phyloP scores from a whole-genome alignment of 441 rosid species.

The Brassica hybrid region DNA sequence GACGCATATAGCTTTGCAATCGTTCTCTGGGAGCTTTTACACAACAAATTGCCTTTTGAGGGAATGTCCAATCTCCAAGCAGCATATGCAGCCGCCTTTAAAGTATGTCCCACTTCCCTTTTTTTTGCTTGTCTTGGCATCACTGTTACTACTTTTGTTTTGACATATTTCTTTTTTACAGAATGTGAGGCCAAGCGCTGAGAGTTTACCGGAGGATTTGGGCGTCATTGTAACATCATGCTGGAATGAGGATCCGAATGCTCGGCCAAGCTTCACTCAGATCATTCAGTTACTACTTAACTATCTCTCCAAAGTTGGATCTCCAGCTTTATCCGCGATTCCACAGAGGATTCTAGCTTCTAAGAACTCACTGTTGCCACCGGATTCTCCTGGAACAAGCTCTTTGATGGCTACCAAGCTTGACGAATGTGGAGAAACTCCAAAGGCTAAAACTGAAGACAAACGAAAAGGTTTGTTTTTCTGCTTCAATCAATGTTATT shows the following conservation, averaged over 20 bases:
- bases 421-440: conserved; percentile 58
- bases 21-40: conserved; percentile 64
- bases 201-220: conserved; percentile 62
- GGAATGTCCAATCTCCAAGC: conserved; percentile 82
- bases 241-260: conserved; percentile 75
- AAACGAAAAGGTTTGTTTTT: conserved; percentile 57
- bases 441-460: conserved; percentile 54
- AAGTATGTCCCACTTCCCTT: conserved; percentile 43
- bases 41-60: conserved; percentile 64
- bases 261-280: conserved; percentile 66
- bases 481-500: conserved; percentile 71
- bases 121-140: not conserved
- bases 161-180: conserved; percentile 34
- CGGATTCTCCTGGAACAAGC: conserved; percentile 75
- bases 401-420: conserved; percentile 63
- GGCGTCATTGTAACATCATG: conserved; percentile 63
- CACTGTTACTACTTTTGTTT: not conserved
- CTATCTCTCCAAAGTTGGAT: conserved; percentile 55
- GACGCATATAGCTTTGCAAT: conserved; percentile 74
- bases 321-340: conserved; percentile 50
- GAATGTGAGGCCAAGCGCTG: conserved; percentile 76
- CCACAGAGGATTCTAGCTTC: conserved; percentile 54
- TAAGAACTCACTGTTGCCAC: conserved; percentile 58
- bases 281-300: conserved; percentile 66
- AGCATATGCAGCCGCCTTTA: conserved; percentile 72